phyloP scores from a whole-genome alignment of 768 basidiomycete species.

The Hygrocybe punicea region DNA sequence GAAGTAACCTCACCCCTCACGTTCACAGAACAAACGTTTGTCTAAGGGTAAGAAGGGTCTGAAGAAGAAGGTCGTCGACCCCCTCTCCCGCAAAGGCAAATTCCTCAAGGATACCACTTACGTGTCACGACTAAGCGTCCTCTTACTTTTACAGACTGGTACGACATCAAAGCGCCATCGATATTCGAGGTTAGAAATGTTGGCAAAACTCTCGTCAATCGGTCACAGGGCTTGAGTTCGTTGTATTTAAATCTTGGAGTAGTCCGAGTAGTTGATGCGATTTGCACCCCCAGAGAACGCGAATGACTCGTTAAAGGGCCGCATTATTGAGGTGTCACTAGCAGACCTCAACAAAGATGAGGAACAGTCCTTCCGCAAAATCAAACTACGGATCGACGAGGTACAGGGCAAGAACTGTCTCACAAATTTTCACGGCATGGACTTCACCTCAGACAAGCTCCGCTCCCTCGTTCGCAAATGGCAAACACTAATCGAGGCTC shows the following conservation, averaged over 20 bases:
- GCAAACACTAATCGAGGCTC: conserved; percentile 98
- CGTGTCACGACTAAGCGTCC: not conserved
- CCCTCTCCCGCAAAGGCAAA: conserved; percentile 97
- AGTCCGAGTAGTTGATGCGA: not conserved
- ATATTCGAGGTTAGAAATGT: conserved; percentile 96
- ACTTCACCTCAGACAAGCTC: conserved; percentile 99
- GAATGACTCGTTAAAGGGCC: conserved; percentile 96
- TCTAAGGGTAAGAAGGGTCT: conserved; percentile 98
- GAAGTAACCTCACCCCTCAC: conserved; percentile 6
- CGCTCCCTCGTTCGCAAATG: conserved; percentile 99
- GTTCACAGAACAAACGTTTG: conserved; percentile 86
- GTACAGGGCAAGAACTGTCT: conserved; percentile 98
- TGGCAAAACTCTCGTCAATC: conserved; percentile 98
- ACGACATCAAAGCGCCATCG: conserved; percentile 97
- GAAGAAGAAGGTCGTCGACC: conserved; percentile 99
- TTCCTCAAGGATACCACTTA: conserved; percentile 6
- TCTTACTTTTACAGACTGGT: conserved; percentile 73
- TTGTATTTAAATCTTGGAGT: conserved; percentile 18
- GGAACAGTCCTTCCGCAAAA: conserved; percentile 99
- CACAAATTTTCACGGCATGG: conserved; percentile 99
- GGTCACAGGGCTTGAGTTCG: conserved; percentile 96
- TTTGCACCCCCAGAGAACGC: conserved; percentile 74
- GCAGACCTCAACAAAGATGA: conserved; percentile 99
- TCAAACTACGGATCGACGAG: conserved; percentile 96
- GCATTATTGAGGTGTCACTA: conserved; percentile 92